phyloP scores from a whole-genome alignment of 352 stramenopile genomes.

The Phytophthora europaea region DNA sequence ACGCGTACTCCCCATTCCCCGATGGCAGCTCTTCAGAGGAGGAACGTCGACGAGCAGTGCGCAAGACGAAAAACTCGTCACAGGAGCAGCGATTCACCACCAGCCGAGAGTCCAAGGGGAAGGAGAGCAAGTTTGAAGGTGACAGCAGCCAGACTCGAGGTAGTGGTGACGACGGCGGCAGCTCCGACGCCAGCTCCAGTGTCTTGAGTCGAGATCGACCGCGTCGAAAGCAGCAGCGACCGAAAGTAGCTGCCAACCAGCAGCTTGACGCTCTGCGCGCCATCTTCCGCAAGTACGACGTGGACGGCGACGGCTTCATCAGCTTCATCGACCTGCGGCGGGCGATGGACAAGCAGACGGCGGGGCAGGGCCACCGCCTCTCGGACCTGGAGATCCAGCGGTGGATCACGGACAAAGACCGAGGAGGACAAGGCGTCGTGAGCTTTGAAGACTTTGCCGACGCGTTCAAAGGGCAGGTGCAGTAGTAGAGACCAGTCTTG shows the following conservation, averaged over 20 bases:
- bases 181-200: background rate
- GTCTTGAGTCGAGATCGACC: background rate
- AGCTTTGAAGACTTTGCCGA: conserved; percentile 53
- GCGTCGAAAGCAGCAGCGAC: background rate
- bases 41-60: background rate
- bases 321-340: conserved; percentile 60
- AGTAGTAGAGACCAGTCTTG: background rate
- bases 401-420: conserved; percentile 67
- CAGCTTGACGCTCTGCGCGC: conserved; percentile 31
- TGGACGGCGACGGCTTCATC: conserved; percentile 56
- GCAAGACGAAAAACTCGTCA: background rate
- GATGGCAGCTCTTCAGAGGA: conserved; percentile 12
- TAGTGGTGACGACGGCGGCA: background rate
- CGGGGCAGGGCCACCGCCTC: conserved; percentile 21
- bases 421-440: conserved; percentile 49
- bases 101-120: background rate
- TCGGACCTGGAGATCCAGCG: conserved; percentile 59
- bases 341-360: conserved; percentile 34
- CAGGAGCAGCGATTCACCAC: conserved; percentile 7
- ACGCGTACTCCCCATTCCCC: conserved; percentile 48
- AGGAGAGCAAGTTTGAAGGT: conserved; percentile 1
- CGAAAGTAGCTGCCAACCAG: background rate
- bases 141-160: conserved; percentile 3
- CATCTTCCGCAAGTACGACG: conserved; percentile 64
- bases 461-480: conserved; percentile 34